phyloP scores from a whole-genome alignment of 129 eudicot genomes.

The Scalesia atractyloides region DNA sequence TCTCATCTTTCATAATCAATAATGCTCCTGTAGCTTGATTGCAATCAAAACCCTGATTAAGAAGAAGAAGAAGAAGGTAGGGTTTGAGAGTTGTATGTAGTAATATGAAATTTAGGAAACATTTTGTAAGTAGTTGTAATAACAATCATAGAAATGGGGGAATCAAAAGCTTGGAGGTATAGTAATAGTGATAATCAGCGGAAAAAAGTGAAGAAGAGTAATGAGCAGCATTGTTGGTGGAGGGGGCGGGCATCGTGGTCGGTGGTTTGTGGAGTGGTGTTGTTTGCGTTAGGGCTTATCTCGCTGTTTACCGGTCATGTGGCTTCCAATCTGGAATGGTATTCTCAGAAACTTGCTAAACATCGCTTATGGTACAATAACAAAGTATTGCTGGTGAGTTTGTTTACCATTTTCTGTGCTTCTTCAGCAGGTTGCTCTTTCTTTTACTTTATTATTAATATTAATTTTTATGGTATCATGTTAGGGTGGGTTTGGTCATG shows the following conservation, averaged over 20 bases:
- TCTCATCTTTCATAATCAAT: no score
- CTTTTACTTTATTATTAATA: not conserved
- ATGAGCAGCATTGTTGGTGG: constrained; percentile 35
- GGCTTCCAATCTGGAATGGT: constrained; percentile 42
- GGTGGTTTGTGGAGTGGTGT: constrained; percentile 57
- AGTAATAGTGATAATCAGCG: no score
- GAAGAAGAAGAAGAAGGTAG: no score
- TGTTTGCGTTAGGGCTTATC: constrained; percentile 33
- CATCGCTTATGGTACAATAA: constrained; percentile 47
- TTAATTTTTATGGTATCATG: not conserved
- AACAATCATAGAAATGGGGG: no score
- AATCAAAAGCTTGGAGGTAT: no score
- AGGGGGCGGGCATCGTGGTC: constrained; percentile 44
- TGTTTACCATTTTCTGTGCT: no score
- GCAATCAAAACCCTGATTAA: no score
- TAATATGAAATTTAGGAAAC: no score
- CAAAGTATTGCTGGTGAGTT: constrained; percentile 26
- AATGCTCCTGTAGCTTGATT: no score
- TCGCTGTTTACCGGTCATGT: constrained; percentile 39
- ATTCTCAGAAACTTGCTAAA: constrained; percentile 39
- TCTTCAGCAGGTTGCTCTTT: not conserved
- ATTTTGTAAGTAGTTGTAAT: no score
- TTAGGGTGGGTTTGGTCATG: constrained; percentile 57
- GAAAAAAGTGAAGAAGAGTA: no score
- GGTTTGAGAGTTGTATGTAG: no score